Evolutionary conservation across 129 eudicot species (phyloP), one percentile per base, ranked within the genome.

Genomic region (Silybum marianum): DNA sequence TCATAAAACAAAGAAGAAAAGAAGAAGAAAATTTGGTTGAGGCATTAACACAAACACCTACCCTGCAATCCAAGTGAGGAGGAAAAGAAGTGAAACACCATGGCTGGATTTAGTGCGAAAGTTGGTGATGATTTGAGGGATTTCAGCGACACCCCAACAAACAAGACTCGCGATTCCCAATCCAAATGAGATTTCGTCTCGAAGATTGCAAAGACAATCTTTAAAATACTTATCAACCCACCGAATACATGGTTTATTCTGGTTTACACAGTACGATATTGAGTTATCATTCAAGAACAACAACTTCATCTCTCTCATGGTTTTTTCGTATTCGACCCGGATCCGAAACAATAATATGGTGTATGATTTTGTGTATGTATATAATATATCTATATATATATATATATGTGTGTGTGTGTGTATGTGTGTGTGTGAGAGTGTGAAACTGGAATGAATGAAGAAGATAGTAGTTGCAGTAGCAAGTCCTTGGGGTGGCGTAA

Each of bases 41-140:
- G 67, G 76, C 80, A 68, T 71, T 14, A 40, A 62, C 69, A 73
- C 69, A 84, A 72, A 72, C 48, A 80, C 72, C 3, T 75, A 95
- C 99, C 99, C 99, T 13, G 84, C 85, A 79, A 93, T 25, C 99
- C 99, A 93, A 83, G 94, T 88, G 80, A 91, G 90, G 66, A 95
- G 99, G 69, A 95, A 95, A 16, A 91, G 1, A 54, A 93, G 88
- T 1, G 99, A 95, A 74, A 95, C 94, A 11, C 99, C 99, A 83
- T 95, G 97, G 86, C 97, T 87, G 70, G 99, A 92, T 62, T 95
- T 95, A 5, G 99, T 78, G 66, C 93, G 91, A 82, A 89, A 95
- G 84, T 95, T 95, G 87, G 98, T 91, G 86, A 95, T 71, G 71
- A 95, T 93, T 84, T 95, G 99, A 3, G 99, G 99, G 97, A 95